phyloP scores from a whole-genome alignment of 345 rosid species.

The Linum tenue region DNA sequence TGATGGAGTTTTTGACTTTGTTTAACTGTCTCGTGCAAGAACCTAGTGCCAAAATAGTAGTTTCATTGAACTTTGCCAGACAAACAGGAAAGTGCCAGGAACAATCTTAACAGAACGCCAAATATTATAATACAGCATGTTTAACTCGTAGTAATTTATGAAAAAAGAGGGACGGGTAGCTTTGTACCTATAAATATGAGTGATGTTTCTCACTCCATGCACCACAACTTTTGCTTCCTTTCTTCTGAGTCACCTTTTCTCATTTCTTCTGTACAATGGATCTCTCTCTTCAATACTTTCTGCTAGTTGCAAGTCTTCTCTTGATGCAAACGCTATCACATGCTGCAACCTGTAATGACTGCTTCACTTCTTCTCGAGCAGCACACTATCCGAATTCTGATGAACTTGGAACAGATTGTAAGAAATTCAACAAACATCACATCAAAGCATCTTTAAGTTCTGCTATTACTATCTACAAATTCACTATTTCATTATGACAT shows the following conservation, averaged over 20 bases:
- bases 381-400: slow-evolving; percentile 46
- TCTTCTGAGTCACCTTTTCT: slow-evolving; percentile 3
- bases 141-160: slow-evolving; percentile 22
- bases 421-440: slow-evolving; percentile 6
- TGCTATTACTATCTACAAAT: neutral
- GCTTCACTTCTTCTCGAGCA: slow-evolving; percentile 47
- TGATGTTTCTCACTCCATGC: slow-evolving; percentile 15
- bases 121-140: slow-evolving; percentile 14
- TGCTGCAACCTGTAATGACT: slow-evolving; percentile 40
- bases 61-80: too few relatives aligned
- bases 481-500: neutral
- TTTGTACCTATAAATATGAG: slow-evolving; percentile 35
- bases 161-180: slow-evolving; percentile 5
- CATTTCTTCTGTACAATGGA: slow-evolving; percentile 22
- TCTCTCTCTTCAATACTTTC: slow-evolving; percentile 18
- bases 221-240: slow-evolving; percentile 19
- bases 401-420: slow-evolving; percentile 47
- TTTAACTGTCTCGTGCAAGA: too few relatives aligned
- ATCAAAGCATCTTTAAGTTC: neutral
- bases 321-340: slow-evolving; percentile 21
- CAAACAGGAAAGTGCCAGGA: neutral
- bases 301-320: slow-evolving; percentile 19
- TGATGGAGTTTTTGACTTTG: too few relatives aligned
- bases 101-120: slow-evolving; percentile 13
- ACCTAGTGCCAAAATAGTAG: too few relatives aligned